Conservation (phyloP, 495 filamentous ascomycete species). For the Pyronema domesticum region DNA sequence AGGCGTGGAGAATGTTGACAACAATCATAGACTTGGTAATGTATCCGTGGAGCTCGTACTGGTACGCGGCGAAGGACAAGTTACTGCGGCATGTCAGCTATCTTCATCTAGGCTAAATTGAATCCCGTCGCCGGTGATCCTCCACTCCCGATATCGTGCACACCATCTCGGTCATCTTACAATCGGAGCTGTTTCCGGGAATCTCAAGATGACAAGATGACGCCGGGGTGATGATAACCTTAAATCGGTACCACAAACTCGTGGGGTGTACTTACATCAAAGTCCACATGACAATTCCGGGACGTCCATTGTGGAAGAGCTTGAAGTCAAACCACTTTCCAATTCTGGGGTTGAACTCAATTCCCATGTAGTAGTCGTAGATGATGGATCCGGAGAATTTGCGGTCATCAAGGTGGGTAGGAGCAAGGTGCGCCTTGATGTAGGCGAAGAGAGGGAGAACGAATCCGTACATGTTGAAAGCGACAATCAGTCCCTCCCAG, state of each 20-base stretch:
- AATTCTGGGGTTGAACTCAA: constrained; percentile 35
- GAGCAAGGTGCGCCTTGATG: constrained; percentile 28
- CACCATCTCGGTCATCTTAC: not conserved
- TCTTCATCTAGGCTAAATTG: too few species aligned
- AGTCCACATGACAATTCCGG: constrained; percentile 30
- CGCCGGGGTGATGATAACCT: not conserved
- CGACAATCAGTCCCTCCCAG: constrained; percentile 29
- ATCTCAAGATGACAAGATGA: not conserved
- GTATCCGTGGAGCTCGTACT: constrained; percentile 30
- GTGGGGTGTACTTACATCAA: constrained; percentile 24
- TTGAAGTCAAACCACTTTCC: constrained; percentile 34
- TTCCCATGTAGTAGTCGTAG: constrained; percentile 32
- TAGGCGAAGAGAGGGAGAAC: constrained; percentile 26
- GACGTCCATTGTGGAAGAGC: constrained; percentile 34
- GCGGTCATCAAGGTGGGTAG: constrained; percentile 28
- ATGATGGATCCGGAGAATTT: constrained; percentile 31
- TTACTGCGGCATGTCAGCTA: constrained; percentile 22
- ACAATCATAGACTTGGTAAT: constrained; percentile 32
- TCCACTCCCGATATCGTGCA: not conserved
- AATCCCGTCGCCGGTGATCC: too few species aligned
- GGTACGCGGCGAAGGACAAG: constrained; percentile 31
- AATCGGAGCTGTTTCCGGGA: not conserved
- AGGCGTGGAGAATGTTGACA: constrained; percentile 29
- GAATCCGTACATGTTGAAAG: constrained; percentile 29
- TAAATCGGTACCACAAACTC: too few species aligned